A percentile compares a stretch with the other conserved stretches of the same genome.
phyloP scores from a whole-genome alignment of 2,329 filamentous ascomycete species.

The Colletotrichum sojae region DNA sequence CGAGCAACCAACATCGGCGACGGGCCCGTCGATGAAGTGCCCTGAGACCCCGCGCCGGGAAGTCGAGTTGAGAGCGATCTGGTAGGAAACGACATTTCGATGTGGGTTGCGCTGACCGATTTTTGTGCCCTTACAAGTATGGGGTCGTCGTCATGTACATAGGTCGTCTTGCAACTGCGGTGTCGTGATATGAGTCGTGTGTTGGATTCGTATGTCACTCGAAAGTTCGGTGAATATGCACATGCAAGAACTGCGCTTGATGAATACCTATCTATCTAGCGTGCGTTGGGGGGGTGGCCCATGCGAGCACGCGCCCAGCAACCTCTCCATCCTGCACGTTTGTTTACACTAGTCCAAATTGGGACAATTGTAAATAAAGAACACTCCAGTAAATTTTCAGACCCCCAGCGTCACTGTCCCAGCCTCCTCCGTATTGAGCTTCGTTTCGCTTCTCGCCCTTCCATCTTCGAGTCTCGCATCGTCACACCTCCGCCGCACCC shows the following conservation, averaged over 20 bases:
- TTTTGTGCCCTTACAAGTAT: neutral
- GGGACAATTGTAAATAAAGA: conserved; percentile 42
- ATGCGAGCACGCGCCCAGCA: conserved; percentile 36
- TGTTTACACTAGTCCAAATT: conserved; percentile 37
- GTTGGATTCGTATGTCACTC: conserved; percentile 8
- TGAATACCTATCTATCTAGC: neutral
- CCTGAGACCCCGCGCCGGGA: conserved; percentile 71
- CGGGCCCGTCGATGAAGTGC: conserved; percentile 67
- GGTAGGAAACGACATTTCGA: conserved; percentile 69
- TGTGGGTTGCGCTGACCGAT: neutral
- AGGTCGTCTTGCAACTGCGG: neutral
- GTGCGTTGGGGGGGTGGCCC: conserved; percentile 17
- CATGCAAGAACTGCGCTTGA: conserved; percentile 26
- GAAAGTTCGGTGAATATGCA: conserved; percentile 18
- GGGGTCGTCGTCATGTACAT: neutral
- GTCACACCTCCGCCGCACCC: conserved; percentile 11
- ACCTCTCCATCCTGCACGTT: conserved; percentile 17
- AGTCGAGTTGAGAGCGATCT: conserved; percentile 75
- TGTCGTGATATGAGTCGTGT: conserved; percentile 7
- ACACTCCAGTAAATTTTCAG: conserved; percentile 41
- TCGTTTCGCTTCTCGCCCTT: conserved; percentile 22
- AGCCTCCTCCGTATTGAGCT: conserved; percentile 39
- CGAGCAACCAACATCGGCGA: conserved; percentile 80
- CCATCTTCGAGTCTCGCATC: conserved; percentile 11
- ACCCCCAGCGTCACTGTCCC: conserved; percentile 37